Evolutionary conservation across 164 flowering plant species (phyloP).

Genomic region (Vitis rupestris): DNA sequence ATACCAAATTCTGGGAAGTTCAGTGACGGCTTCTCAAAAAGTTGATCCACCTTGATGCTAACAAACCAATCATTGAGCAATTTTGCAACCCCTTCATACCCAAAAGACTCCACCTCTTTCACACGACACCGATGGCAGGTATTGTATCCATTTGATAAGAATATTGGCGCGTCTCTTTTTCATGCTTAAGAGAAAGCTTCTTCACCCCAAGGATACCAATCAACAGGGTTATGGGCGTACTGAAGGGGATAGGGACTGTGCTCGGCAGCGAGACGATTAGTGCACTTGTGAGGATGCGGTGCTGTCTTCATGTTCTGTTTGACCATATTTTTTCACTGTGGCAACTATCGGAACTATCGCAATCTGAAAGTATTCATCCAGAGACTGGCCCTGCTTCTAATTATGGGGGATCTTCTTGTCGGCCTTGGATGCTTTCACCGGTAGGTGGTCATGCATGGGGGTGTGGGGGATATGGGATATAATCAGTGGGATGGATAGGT

Average conservation of each 20-base stretch:
- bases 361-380: too few relatives aligned
- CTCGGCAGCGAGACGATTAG: slow-evolving; percentile 83
- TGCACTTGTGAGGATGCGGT: slow-evolving; percentile 38
- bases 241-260: slow-evolving; percentile 97
- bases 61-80: slow-evolving; percentile 91
- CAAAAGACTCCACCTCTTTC: slow-evolving; percentile 98
- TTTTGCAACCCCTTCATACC: slow-evolving; percentile 76
- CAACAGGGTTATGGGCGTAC: slow-evolving; percentile 93
- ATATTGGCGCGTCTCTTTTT: slow-evolving; percentile 74
- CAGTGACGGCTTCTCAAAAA: too few relatives aligned
- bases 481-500: too few relatives aligned
- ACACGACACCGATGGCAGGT: slow-evolving; percentile 99
- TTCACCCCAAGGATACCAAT: slow-evolving; percentile 99
- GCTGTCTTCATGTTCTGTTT: slow-evolving; percentile 24
- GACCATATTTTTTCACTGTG: slow-evolving; percentile 38
- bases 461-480: too few relatives aligned
- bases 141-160: slow-evolving; percentile 97
- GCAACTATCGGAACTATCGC: too few relatives aligned
- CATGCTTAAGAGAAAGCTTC: slow-evolving; percentile 88
- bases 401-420: too few relatives aligned
- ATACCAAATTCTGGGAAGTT: too few relatives aligned
- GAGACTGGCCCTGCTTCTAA: too few relatives aligned
- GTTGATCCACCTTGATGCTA: slow-evolving; percentile 66
- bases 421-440: too few relatives aligned
- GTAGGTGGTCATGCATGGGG: too few relatives aligned